Conservation (phyloP, 78 protist species). For the Cavenderia fasciculata region DNA sequence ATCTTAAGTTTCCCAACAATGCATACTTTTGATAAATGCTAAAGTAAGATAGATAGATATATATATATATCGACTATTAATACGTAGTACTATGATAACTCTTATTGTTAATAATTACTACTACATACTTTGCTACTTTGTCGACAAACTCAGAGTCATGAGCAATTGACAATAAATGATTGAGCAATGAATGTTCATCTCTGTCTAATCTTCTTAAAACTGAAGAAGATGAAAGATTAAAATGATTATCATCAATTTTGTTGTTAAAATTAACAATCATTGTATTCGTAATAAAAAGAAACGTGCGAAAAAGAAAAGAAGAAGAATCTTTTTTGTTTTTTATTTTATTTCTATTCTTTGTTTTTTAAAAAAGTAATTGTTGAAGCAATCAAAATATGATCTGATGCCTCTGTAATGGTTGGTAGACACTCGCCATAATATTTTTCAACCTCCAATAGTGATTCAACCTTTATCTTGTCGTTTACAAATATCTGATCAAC, state of each 20-base stretch:
- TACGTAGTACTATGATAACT: neutral
- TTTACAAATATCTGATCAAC: conserved; percentile 49
- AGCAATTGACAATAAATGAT: conserved; percentile 50
- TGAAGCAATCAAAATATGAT: conserved; percentile 54
- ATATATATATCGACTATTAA: neutral
- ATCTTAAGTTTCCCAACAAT: conserved; percentile 68
- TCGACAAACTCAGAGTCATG: conserved; percentile 52
- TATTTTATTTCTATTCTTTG: too few relatives aligned
- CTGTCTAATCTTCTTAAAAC: conserved; percentile 12
- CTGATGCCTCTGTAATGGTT: conserved; percentile 28
- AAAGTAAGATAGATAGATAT: neutral
- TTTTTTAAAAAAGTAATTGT: too few relatives aligned
- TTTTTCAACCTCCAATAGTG: conserved; percentile 19
- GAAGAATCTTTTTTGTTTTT: too few relatives aligned
- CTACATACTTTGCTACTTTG: neutral
- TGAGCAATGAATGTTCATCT: conserved; percentile 18
- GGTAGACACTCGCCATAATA: conserved; percentile 3
- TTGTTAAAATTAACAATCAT: neutral
- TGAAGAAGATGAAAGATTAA: neutral
- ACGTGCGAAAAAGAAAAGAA: too few relatives aligned
- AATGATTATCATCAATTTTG: neutral
- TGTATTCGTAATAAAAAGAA: too few relatives aligned
- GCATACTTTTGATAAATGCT: conserved; percentile 8
- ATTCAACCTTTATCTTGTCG: neutral
- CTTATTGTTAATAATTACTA: neutral